phyloP scores from a whole-genome alignment of 768 basidiomycete genomes.

The Leucosporidium creatinivorum region DNA sequence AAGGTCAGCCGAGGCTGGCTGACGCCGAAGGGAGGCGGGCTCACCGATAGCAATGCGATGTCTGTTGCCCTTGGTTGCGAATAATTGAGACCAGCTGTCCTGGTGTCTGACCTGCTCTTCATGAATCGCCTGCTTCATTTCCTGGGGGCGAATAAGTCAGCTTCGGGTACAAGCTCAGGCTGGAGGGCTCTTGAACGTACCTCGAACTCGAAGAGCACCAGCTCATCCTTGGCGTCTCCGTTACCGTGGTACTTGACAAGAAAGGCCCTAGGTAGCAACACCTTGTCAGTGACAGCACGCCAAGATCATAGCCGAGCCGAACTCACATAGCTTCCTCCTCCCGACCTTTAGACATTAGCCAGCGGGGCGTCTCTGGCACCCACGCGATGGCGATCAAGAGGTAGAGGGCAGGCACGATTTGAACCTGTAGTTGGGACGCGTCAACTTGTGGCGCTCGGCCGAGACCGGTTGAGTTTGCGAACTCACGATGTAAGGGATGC shows the following conservation, averaged over 20 bases:
- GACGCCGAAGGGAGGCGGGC: too few species aligned
- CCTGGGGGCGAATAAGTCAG: conserved; percentile 18
- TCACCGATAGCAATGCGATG: conserved; percentile 34
- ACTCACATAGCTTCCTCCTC: conserved; percentile 49
- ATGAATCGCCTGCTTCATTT: conserved; percentile 41
- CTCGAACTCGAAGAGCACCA: conserved; percentile 42
- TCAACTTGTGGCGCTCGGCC: not conserved
- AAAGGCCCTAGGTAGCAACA: conserved; percentile 46
- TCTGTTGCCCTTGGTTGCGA: conserved; percentile 36
- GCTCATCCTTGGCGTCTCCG: conserved; percentile 49
- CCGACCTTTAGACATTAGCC: not conserved
- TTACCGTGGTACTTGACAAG: conserved; percentile 79
- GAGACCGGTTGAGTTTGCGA: too few species aligned
- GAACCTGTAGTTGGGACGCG: not conserved
- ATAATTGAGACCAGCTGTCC: conserved; percentile 40
- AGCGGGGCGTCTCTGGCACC: not conserved
- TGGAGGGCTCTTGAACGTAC: too few species aligned
- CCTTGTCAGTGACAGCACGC: conserved; percentile 42
- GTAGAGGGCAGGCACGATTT: not conserved
- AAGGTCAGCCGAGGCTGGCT: too few species aligned
- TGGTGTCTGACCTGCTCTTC: conserved; percentile 40
- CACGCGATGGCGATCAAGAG: not conserved
- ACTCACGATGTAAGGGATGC: not conserved
- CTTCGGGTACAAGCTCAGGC: too few species aligned
- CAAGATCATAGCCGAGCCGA: not conserved